Evolutionary conservation across 2,329 filamentous ascomycete species (phyloP), one percentile per base, ranked within the genome.

Genomic region (Pseudogymnoascus pannorum): DNA sequence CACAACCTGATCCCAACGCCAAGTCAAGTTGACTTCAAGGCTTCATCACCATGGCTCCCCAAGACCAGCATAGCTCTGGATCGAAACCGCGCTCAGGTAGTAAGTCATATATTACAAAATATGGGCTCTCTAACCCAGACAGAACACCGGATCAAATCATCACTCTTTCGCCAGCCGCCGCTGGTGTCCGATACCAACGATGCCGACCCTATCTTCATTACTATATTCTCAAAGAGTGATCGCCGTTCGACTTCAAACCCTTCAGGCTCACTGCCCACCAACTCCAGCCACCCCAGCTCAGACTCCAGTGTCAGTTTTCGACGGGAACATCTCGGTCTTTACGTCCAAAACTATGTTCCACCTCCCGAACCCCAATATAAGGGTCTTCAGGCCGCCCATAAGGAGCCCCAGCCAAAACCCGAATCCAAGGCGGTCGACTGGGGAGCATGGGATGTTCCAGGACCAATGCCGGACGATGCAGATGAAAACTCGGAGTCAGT

Each of bases 281-380:
- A 31, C 48, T 54, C 48, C 16, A 54, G 26, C 26, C 1, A 54
- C 26, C 48, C 20, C 48, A 54, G 48, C 26, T 54, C 48, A 7
- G 48, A 54, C 48, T 54, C 48, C 48, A 20, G 16, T 31, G 33
- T 54, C 48, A 33, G 26, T 54, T 54, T 54, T 54, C 48, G 48
- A 33, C 48, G 48, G 26, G 48, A 54, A 14, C 48, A 26, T 3
- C 48, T 54, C 9, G 48, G 48, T 1, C 48, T 54, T 26, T 54
- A 54, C 26, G 48, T 54, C 48, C 26, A 54, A 54, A 54, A 14
- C n/a, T 54, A 54, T 12, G 48, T 18, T 12, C 48, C 48, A 8
- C 48, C 48, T 1, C 48, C 48, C 11, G 48, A 20, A 16, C n/a
- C 48, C 5, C 48, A 31, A 54, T 54, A 54, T 3, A 31, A 4